Percentiles rank a stretch among this genome's conserved stretches.
Conservation (phyloP, 2,329 filamentous ascomycete species). For the Beauveria sp. region DNA sequence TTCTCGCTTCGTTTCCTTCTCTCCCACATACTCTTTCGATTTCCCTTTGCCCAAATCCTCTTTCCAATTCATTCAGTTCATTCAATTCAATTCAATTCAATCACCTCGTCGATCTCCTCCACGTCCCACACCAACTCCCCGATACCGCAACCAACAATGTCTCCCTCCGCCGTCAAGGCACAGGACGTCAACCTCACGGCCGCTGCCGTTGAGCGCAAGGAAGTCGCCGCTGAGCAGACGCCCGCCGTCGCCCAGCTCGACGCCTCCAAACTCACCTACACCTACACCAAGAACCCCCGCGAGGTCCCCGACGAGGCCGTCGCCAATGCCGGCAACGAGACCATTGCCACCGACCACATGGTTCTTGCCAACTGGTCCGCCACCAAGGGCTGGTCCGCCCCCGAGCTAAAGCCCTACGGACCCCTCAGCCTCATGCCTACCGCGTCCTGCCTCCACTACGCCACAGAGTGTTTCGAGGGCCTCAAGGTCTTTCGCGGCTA, state of each 20-base stretch:
- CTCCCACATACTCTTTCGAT: neutral
- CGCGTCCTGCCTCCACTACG: conserved; percentile 77
- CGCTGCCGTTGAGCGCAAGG: conserved; percentile 43
- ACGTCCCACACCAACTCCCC: neutral
- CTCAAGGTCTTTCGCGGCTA: conserved; percentile 73
- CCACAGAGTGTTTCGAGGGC: conserved; percentile 86
- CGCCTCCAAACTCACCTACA: conserved; percentile 54
- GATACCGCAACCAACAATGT: conserved; percentile 29
- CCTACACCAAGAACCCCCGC: conserved; percentile 41
- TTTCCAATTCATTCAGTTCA: neutral
- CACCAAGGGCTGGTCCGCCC: conserved; percentile 61
- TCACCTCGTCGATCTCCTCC: neutral
- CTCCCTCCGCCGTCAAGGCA: conserved; percentile 38
- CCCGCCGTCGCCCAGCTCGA: conserved; percentile 52
- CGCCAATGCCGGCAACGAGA: conserved; percentile 41
- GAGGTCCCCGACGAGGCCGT: conserved; percentile 43
- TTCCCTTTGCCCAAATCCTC: neutral
- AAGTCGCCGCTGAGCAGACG: conserved; percentile 20
- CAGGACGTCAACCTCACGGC: conserved; percentile 46
- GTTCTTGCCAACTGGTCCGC: conserved; percentile 63
- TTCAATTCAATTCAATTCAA: neutral
- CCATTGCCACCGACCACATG: conserved; percentile 81
- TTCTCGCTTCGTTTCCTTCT: neutral
- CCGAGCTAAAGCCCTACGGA: conserved; percentile 69
- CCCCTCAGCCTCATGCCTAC: conserved; percentile 73